A percentile compares a stretch with the other conserved stretches of the same genome.
These are phyloP conservation scores for Suillus brevipes DNA, from an alignment of 768 basidiomycete species.

Conservation along the genomic window DNA sequence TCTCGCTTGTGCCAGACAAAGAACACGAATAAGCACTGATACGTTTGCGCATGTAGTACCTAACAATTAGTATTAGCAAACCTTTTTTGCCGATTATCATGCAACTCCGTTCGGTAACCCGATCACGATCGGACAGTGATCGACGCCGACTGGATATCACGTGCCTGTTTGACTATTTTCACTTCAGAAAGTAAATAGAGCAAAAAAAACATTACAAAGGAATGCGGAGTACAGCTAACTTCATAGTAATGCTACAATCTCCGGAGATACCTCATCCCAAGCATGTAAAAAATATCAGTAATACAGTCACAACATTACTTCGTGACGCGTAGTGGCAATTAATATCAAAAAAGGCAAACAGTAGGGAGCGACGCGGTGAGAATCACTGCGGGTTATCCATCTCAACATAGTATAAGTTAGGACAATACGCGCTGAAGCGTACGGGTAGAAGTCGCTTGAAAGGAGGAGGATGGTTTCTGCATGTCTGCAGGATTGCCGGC, in stretches of 20 bases:
- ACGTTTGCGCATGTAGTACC: too few species aligned
- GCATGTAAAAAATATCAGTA: background rate
- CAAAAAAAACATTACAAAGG: background rate
- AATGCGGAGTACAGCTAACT: background rate
- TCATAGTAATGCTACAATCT: background rate
- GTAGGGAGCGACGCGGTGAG: background rate
- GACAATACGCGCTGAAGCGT: background rate
- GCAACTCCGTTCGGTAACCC: background rate
- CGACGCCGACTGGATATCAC: background rate
- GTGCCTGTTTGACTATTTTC: background rate
- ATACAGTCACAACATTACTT: constrained; percentile 5
- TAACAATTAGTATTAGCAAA: too few species aligned
- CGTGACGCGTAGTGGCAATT: background rate
- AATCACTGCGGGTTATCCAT: background rate
- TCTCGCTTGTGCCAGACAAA: too few species aligned
- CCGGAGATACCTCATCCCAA: background rate
- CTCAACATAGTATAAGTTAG: background rate
- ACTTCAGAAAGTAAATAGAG: background rate
- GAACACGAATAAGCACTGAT: too few species aligned
- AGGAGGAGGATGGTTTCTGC: background rate
- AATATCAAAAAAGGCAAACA: background rate
- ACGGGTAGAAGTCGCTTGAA: background rate
- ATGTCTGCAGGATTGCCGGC: constrained; percentile 19
- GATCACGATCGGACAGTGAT: background rate
- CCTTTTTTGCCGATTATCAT: too few species aligned